Percentiles rank a stretch among this genome's conserved stretches.
These are phyloP conservation scores for Chlamydomonas sp. DNA, from an alignment of 139 green algal genomes.

Conservation along the genomic window DNA sequence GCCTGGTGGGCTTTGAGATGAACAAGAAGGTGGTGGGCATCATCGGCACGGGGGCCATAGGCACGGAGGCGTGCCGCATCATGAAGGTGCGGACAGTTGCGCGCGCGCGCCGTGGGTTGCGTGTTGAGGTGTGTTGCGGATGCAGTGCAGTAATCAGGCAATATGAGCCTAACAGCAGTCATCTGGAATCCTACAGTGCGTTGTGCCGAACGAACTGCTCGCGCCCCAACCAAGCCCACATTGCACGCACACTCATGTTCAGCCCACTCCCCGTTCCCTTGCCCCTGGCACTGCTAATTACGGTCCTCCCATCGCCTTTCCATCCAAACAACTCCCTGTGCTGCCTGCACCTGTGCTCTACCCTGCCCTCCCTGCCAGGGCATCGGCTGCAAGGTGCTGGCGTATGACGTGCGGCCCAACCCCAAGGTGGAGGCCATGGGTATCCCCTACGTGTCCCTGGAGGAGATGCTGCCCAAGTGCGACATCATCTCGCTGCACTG, in stretches of 20 bases:
- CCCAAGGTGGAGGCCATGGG: conserved; percentile 57
- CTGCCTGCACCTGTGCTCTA: background rate
- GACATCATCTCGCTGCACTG: conserved; percentile 79
- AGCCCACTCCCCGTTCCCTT: too few species aligned
- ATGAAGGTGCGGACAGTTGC: conserved; percentile 48
- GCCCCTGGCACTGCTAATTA: too few species aligned
- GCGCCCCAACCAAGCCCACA: too few species aligned
- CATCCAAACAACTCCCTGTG: background rate
- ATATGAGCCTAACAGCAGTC: too few species aligned
- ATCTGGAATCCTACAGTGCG: too few species aligned
- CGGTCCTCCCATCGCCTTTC: background rate
- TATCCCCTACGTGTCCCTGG: conserved; percentile 64
- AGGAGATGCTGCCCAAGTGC: conserved; percentile 62
- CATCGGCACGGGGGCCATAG: conserved; percentile 88
- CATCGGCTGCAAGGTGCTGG: conserved; percentile 72
- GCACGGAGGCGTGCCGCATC: conserved; percentile 56
- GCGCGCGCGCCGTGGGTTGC: background rate
- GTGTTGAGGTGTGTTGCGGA: too few species aligned
- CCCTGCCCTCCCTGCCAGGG: conserved; percentile 40
- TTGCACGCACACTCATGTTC: too few species aligned
- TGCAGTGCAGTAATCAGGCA: too few species aligned
- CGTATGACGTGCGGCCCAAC: conserved; percentile 69
- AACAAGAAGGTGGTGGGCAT: conserved; percentile 63
- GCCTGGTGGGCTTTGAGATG: conserved; percentile 84
- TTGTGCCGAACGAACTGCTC: too few species aligned